Conservation (phyloP, 2,329 filamentous ascomycete species). For the Helotiales sp. region DNA sequence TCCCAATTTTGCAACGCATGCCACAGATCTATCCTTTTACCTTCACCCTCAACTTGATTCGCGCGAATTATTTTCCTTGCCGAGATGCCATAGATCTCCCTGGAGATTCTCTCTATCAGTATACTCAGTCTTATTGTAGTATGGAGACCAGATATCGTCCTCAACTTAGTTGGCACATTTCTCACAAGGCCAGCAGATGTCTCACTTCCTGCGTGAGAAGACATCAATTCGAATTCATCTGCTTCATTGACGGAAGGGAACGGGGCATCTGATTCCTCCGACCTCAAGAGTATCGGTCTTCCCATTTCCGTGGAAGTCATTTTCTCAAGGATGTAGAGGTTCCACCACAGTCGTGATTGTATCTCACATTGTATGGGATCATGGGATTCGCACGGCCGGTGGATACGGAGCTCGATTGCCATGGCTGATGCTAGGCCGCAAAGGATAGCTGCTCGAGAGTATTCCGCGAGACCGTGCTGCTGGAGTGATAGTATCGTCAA, state of each 20-base stretch:
- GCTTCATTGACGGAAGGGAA: conserved; percentile 32
- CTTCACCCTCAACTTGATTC: conserved; percentile 26
- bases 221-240: conserved; percentile 35
- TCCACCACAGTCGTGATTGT: conserved; percentile 35
- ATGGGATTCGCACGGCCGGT: conserved; percentile 24
- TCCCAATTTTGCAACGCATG: conserved; percentile 28
- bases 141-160: conserved; percentile 32
- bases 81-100: conserved; percentile 31
- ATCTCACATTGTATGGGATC: conserved; percentile 30
- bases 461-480: conserved; percentile 34
- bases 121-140: conserved; percentile 26
- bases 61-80: conserved; percentile 30
- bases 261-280: conserved; percentile 31
- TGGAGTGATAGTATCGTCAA: conserved; percentile 31
- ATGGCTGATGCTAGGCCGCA: conserved; percentile 31
- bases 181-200: conserved; percentile 6
- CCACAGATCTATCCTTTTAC: conserved; percentile 28
- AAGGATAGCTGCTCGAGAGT: conserved; percentile 30
- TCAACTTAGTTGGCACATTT: conserved; percentile 27
- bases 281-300: conserved; percentile 28
- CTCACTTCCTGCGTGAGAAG: conserved; percentile 10
- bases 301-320: conserved; percentile 34
- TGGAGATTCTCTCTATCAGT: conserved; percentile 28
- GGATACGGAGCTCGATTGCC: conserved; percentile 33
- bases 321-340: conserved; percentile 35